Base-by-base conservation (phyloP, 2,329 filamentous ascomycete genomes). In the Nigrospora sphaerica region DNA sequence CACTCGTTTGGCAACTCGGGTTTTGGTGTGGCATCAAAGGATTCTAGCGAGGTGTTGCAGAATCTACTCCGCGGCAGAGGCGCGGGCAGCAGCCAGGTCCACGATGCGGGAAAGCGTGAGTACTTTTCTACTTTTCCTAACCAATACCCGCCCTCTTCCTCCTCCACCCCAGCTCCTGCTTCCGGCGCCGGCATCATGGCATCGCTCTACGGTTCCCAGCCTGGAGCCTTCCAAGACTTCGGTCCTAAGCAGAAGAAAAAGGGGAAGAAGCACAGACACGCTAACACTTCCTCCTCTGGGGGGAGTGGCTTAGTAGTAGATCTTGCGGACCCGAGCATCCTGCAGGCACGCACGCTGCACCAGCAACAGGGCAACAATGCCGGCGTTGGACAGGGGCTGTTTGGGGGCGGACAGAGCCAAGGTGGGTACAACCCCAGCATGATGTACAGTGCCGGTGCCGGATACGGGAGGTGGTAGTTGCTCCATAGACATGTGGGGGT, bases 231-330 rank as follows among this genome's bases (percentile, higher is more conserved):
- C 75, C 87, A 91, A 83, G 90, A 95, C 69, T 84, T 85, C 75
- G 86, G 86, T 75, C 85, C 88, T 75, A 95, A 95, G 85, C 90
- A 95, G 82, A 95, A 95, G 86, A 96, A 95, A 83, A 95, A 95
- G 89, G 90, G 90, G 78, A 96, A 95, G 84, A 96, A 96, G 89
- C 92, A 96, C 81, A 95, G 91, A 85, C 91, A 96, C 85, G 92
- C 90, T 93, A 95, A 96, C 89, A 96, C 92, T 92, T 95, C 91
- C 88, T 97, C 92, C 84, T 95, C 90, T 83, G 87, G 87, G 78
- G 91, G 90, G 83, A 88, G 89, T 88, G 91, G 88, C 78, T 83
- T 96, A 92, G 91, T 96, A 92, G 91, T 95, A 78, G 91, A 97
- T 95, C 89, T 95, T 91, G 89, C 88, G 80, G 91, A 97, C 89